Evolutionary conservation across 768 basidiomycete genomes (phyloP).

Genomic region (Candolleomyces aberdarensis): DNA sequence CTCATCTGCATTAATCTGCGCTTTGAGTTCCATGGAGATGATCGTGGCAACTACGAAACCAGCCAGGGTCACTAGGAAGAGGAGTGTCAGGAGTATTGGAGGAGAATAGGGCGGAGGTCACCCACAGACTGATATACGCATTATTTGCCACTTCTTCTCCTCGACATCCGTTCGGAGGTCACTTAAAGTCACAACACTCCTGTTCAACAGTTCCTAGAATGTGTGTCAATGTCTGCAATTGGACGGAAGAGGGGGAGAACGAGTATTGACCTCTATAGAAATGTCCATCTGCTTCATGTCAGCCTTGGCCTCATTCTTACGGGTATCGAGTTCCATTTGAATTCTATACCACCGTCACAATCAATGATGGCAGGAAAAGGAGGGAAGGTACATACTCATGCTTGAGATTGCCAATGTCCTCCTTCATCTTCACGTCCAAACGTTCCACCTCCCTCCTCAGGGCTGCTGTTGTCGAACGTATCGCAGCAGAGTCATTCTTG

Average conservation of each 20-base stretch:
- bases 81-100: not conserved
- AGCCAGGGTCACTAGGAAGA: slow-evolving; percentile 50
- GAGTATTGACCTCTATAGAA: slow-evolving; percentile 63
- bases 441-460: slow-evolving; percentile 85
- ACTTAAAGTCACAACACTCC: slow-evolving; percentile 67
- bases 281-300: slow-evolving; percentile 86
- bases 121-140: slow-evolving; percentile 78
- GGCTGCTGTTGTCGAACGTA: slow-evolving; percentile 71
- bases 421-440: slow-evolving; percentile 89
- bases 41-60: slow-evolving; percentile 71
- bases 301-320: slow-evolving; percentile 85
- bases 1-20: slow-evolving; percentile 20
- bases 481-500: slow-evolving; percentile 80
- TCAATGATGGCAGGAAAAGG: slow-evolving; percentile 1
- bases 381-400: slow-evolving; percentile 70
- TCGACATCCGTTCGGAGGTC: slow-evolving; percentile 81
- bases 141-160: slow-evolving; percentile 86
- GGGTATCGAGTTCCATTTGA: slow-evolving; percentile 93
- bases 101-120: slow-evolving; percentile 11
- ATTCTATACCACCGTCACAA: slow-evolving; percentile 50
- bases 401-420: slow-evolving; percentile 82
- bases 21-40: slow-evolving; percentile 65
- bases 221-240: not conserved
- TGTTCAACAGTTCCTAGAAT: slow-evolving; percentile 69
- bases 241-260: slow-evolving; percentile 1